A percentile compares a stretch with the other conserved stretches of the same genome.
Evolutionary conservation across 2,329 filamentous ascomycete species (phyloP).

Genomic region (Chlorencoelia australis): DNA sequence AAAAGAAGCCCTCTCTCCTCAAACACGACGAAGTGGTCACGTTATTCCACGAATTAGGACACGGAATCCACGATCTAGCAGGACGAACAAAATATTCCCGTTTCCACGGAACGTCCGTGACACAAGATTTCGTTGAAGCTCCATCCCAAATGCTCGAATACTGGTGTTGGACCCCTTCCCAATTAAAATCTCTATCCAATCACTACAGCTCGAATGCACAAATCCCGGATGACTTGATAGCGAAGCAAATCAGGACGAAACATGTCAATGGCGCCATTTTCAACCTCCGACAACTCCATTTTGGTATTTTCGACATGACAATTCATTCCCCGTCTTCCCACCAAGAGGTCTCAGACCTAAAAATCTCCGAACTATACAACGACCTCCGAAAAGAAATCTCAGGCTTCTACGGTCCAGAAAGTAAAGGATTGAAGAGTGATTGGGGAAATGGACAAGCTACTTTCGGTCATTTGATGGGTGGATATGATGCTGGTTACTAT

Average conservation of each 20-base stretch:
- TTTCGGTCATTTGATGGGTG: conserved; percentile 74
- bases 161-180: conserved; percentile 62
- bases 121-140: conserved; percentile 61
- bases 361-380: conserved; percentile 62
- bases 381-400: conserved; percentile 60
- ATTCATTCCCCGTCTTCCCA: conserved; percentile 64
- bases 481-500: conserved; percentile 81
- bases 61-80: conserved; percentile 61
- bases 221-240: conserved; percentile 66
- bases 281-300: conserved; percentile 69
- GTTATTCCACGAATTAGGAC: conserved; percentile 68
- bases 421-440: conserved; percentile 38
- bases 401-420: conserved; percentile 65
- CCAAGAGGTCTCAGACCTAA: conserved; percentile 54
- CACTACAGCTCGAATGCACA: conserved; percentile 62
- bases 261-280: conserved; percentile 73
- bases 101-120: conserved; percentile 58
- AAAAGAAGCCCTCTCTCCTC: conserved; percentile 65
- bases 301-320: conserved; percentile 77
- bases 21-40: conserved; percentile 80
- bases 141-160: conserved; percentile 67
- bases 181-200: conserved; percentile 56
- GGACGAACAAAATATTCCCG: conserved; percentile 51
- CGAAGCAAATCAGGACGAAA: conserved; percentile 65
- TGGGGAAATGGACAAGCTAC: conserved; percentile 74